Evolutionary conservation across 306 rosid species (phyloP), one percentile per base, ranked within the genome.

Genomic region (Lathyrus sativus): DNA sequence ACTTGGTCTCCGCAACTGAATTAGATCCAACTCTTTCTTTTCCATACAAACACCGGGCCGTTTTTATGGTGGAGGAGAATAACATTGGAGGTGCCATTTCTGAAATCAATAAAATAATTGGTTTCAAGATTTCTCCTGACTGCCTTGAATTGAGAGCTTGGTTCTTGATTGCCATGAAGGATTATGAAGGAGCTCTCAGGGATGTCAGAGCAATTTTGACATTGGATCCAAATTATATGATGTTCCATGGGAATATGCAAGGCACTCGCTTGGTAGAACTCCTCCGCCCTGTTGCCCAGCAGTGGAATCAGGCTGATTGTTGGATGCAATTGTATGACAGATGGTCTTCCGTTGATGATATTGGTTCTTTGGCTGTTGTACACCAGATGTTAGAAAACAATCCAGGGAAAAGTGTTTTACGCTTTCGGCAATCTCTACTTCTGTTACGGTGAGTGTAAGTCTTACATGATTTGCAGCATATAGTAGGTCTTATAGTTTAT

Each of bases 101-200:
- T 6, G 97, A 91, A 74, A 88, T 91, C 65, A 82, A 83, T 42
- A 91, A 86, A 77, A 83, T 91, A 48, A 85, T 88, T 29, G 78
- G 88, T 44, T 91, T 91, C 79, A 91, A 86, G 78, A 92, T 84
- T 76, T 80, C 90, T 31, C 85, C 97, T 6, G 96, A 88, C 53
- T 88, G 96, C 79, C 97, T 91, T 60, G 97, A 91, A 82, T 59
- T 91, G 58, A 76, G 97, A 69, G 88, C 97, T 71, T 91, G 97
- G 97, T 91, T 91, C 74, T 78, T 78, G 43, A 83, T 88, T 74
- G 92, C 88, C 58, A 60, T 75, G 45, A 88, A 82, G 77, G 93
- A 91, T 82, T 88, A 83, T 66, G 96, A 85, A 75, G 87, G 85
- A 67, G 93, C 91, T 53, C 78, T 91, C 4, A 88, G 91, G 75